Evolutionary conservation across 2,329 filamentous ascomycete species (phyloP), one percentile per base, ranked within the genome.

Genomic region (Calonectria multiphialidica): DNA sequence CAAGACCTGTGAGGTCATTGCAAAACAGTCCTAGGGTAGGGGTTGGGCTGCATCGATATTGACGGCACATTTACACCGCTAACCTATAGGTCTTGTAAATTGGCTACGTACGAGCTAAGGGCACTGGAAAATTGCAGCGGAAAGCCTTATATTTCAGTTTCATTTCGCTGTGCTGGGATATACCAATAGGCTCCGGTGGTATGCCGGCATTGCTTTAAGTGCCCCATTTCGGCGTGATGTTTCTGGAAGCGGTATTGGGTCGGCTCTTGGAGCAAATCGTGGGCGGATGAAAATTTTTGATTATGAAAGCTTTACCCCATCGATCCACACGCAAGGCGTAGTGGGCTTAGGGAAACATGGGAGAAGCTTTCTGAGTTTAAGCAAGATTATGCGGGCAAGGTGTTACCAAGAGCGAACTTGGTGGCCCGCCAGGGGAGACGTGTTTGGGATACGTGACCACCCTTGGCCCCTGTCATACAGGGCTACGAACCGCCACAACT

Each of bases 401-500:
- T 59, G 21, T 21, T 59, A 23, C 53, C 53, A 21, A 16, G 53
- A 37, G 33, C 35, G 23, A 59, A n/a, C 23, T 33, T 59, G 33
- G 21, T 23, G 53, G 21, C 37, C n/a, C 21, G 57, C 33, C 35
- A 66, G 55, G 68, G 33, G 37, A 66, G 53, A 45, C 53, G 37
- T 62, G 55, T 23, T 50, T 66, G 50, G 45, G 28, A 45, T 66
- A 47, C 13, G 28, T 35, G 44, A 53, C 13, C 25, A 65, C 28
- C 49, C 64, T 44, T 62, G 44, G 21, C 18, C 33, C 68, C 44
- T 61, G 62, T 21, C 55, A 23, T 37, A 21, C 63, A 66, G 45
- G 63, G 68, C 33, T 42, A 21, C 16, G 62, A 66, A 59, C 62
- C 33, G 50, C 62, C 68, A 59, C 68, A 37, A 45, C 62, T 30